These are phyloP conservation scores for Acacia melanoxylon DNA, from an alignment of 306 rosid species.

Conservation along the genomic window DNA sequence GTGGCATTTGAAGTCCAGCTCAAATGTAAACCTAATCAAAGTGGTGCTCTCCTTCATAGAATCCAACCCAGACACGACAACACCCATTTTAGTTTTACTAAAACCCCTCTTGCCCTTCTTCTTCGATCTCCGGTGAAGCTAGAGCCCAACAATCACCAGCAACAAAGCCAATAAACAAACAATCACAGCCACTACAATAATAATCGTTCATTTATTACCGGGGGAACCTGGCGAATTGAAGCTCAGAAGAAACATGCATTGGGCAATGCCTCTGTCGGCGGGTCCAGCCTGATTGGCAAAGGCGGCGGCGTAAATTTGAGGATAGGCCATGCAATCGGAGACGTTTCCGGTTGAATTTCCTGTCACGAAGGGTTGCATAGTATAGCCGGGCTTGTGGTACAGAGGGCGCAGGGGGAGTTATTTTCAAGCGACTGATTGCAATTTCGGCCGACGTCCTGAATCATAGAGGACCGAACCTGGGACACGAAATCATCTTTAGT, in stretches of 20 bases:
- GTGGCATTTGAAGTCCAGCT: too few species aligned
- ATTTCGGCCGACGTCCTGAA: conserved; percentile 10
- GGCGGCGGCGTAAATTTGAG: conserved; percentile 70
- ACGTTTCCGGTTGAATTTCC: conserved; percentile 53
- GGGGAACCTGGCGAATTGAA: conserved; percentile 23
- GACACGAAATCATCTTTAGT: conserved; percentile 46
- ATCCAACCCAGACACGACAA: conserved; percentile 55
- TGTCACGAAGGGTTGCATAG: conserved; percentile 30
- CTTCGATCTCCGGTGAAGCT: conserved; percentile 37
- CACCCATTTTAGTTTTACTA: conserved; percentile 33
- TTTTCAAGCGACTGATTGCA: conserved; percentile 59
- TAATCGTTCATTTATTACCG: conserved; percentile 27
- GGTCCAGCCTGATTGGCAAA: conserved; percentile 50
- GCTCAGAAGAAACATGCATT: conserved; percentile 56
- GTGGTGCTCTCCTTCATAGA: conserved; percentile 71
- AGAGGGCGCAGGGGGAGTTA: conserved; percentile 71
- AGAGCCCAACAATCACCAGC: conserved; percentile 35
- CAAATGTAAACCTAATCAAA: conserved; percentile 68
- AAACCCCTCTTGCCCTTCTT: conserved; percentile 1
- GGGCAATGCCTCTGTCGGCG: conserved; percentile 51
- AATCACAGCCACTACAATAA: conserved; percentile 44
- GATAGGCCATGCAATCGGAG: conserved; percentile 54
- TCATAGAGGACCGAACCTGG: not conserved
- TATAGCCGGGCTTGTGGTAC: conserved; percentile 51
- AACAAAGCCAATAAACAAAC: conserved; percentile 32